Evolutionary conservation across 2,329 filamentous ascomycete genomes (phyloP).

Genomic region (Uncinocarpus reesii): DNA sequence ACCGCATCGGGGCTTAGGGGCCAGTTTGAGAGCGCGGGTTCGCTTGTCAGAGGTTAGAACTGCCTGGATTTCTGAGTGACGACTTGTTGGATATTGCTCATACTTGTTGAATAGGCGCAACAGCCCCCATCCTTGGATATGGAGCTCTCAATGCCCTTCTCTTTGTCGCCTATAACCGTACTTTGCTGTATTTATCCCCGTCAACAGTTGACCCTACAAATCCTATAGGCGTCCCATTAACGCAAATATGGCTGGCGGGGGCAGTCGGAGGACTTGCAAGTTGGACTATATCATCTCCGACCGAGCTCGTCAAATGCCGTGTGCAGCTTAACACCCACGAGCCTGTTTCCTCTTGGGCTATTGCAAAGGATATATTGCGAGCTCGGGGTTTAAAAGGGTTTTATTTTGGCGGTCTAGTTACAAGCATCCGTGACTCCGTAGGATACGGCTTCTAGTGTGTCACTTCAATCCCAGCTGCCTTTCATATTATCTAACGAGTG

Average conservation of each 20-base stretch:
- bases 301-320: slow-evolving; percentile 82
- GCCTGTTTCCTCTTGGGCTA: slow-evolving; percentile 49
- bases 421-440: slow-evolving; percentile 70
- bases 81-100: background rate
- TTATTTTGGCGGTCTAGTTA: slow-evolving; percentile 72
- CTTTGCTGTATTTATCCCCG: slow-evolving; percentile 50
- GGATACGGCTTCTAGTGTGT: slow-evolving; percentile 89
- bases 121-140: slow-evolving; percentile 79
- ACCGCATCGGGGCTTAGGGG: slow-evolving; percentile 20
- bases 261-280: slow-evolving; percentile 72
- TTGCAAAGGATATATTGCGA: slow-evolving; percentile 52
- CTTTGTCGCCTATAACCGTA: slow-evolving; percentile 82
- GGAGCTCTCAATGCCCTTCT: slow-evolving; percentile 83
- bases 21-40: slow-evolving; percentile 28
- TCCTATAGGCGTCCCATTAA: slow-evolving; percentile 42
- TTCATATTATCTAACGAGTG: background rate
- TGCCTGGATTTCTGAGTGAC: background rate
- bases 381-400: slow-evolving; percentile 56
- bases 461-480: background rate
- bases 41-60: slow-evolving; percentile 32
- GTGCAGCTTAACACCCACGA: slow-evolving; percentile 54
- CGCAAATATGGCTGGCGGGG: slow-evolving; percentile 67
- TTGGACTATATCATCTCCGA: slow-evolving; percentile 77
- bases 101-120: slow-evolving; percentile 49
- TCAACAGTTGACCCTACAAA: slow-evolving; percentile 37